Evolutionary conservation across 2,329 filamentous ascomycete genomes (phyloP), one percentile per base, ranked within the genome.

Genomic region (Talaromyces sp.): DNA sequence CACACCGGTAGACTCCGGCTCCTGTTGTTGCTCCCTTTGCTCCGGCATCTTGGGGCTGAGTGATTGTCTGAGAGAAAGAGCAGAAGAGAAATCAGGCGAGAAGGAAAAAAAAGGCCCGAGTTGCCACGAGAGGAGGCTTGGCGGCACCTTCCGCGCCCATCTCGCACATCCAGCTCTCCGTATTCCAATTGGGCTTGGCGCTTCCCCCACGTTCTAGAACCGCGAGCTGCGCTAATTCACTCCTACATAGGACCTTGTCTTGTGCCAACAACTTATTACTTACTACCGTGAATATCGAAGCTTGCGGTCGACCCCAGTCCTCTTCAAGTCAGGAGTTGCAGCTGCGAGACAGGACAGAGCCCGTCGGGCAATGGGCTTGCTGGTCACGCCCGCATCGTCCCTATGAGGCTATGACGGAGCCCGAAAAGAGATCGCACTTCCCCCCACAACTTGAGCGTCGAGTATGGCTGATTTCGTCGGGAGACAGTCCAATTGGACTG

Each of bases 391-490:
- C 67, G 63, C 62, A 59, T 61, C 62, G 64, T 55, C 50, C 51
- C 63, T 60, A 54, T 53, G 55, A 67, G 65, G 64, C 65, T 60
- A 78, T 77, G 70, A 69, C 70, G 66, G 73, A 77, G 61, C 73
- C 71, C 63, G 66, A 65, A 65, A 70, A 73, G 62, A 72, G 70
- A 62, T 65, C 69, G 53, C 83, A 83, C 62, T 87, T 86, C 66
- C 85, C 85, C 49, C 77, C 80, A 31, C 84, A 86, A 73, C 81
- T 82, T 70, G 82, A 81, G 55, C 92, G 93, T 56, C 88, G 93
- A 70, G 91, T 93, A 69, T 98, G 95, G 95, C 87, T 99, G 71
- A 80, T 99, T 65, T 96, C 93, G 11, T 89, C 90, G 62, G 90
- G 91, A 35, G 85, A 93, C 62, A 93, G 91, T 38, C 91, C 93